Evolutionary conservation across 306 rosid genomes (phyloP), one percentile per base, ranked within the genome.

Genomic region (Geum urbanum): DNA sequence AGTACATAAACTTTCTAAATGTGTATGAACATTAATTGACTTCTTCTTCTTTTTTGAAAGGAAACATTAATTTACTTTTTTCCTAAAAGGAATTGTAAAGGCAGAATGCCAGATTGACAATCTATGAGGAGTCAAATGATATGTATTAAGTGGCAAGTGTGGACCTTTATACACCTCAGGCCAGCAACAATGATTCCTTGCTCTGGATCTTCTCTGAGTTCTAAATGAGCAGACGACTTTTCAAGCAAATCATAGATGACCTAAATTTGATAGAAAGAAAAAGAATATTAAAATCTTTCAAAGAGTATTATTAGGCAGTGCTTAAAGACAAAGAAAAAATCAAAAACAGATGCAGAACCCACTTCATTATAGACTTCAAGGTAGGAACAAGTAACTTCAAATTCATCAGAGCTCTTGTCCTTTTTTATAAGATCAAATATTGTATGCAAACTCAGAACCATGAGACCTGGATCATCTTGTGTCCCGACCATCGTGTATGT

Each of bases 281-380:
- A 39, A 32, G 58, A 69, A 69, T 12, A 15, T 20, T 18, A 45
- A 41, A 55, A 13, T 10, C n/a, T 63, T 22, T 43, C 9, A n/a
- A 40, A 24, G n/a, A 32, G 59, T n/a, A 49, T n/a, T 1, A 61
- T 2, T 32, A 22, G 9, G 48, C 19, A 45, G 35, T 13, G 64
- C 14, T 51, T 32, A 43, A 54, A 50, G 14, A 24, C 27, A 0
- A 41, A 69, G 20, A 20, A 41, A 62, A 49, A 22, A 60, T 60
- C 67, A 16, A 10, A 47, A 22, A 69, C 12, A 24, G 50, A 27
- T 39, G 43, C 44, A 47, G 6, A 4, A 62, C 80, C 48, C 51
- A 86, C 91, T 71, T 86, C 91, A 62, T 86, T 86, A 68, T 86
- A 83, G 55, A 83, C 91, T 83, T 86, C 91, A 59, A 86, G 91